Conservation (phyloP, 805 yeast genomes). For the Lachancea fermentati region DNA sequence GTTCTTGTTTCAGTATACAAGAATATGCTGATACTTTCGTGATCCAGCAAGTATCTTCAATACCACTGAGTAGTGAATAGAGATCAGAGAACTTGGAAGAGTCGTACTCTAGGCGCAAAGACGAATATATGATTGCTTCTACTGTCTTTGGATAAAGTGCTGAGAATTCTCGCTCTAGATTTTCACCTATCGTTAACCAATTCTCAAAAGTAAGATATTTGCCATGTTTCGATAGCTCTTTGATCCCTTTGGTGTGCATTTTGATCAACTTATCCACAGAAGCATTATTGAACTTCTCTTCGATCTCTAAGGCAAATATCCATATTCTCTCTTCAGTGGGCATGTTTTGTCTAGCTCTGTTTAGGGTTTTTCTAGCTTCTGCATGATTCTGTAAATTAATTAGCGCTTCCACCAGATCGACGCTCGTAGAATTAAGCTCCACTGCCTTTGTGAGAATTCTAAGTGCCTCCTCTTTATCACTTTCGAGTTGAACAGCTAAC, state of each 20-base stretch:
- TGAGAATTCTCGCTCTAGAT: slow-evolving; percentile 40
- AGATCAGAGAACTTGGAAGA: slow-evolving; percentile 10
- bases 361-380: slow-evolving; percentile 51
- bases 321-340: slow-evolving; percentile 51
- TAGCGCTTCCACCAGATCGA: slow-evolving; percentile 60
- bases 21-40: slow-evolving; percentile 41
- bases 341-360: slow-evolving; percentile 53
- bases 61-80: slow-evolving; percentile 19
- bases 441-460: slow-evolving; percentile 60
- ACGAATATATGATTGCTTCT: slow-evolving; percentile 44
- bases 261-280: slow-evolving; percentile 33
- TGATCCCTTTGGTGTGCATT: slow-evolving; percentile 36
- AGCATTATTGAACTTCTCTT: slow-evolving; percentile 45
- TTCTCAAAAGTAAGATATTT: slow-evolving; percentile 32
- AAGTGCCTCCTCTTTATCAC: slow-evolving; percentile 40
- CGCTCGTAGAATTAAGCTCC: slow-evolving; percentile 58
- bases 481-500: slow-evolving; percentile 54
- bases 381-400: slow-evolving; percentile 39
- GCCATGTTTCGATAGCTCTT: slow-evolving; percentile 43
- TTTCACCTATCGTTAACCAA: slow-evolving; percentile 55
- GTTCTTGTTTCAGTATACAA: slow-evolving; percentile 39
- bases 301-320: slow-evolving; percentile 65
- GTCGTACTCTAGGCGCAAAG: slow-evolving; percentile 33
- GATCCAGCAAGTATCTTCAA: slow-evolving; percentile 12
- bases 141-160: slow-evolving; percentile 41